Evolutionary conservation across 768 basidiomycete genomes (phyloP), one percentile per base, ranked within the genome.

Genomic region (Sistotremastrum niveocremeum): DNA sequence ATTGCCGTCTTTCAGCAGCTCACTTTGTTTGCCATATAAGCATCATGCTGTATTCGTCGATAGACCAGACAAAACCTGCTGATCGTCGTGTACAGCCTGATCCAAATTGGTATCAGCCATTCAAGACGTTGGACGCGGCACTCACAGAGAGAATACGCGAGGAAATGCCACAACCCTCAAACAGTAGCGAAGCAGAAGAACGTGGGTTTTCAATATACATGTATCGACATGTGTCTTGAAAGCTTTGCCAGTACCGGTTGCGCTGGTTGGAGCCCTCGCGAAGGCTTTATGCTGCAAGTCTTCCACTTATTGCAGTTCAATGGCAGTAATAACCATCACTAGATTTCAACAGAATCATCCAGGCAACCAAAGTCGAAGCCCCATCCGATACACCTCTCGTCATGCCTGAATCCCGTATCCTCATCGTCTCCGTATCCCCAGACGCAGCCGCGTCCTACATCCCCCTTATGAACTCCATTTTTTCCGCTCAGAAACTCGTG

Each of bases 381-480:
- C 32, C 51, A 48, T 28, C 56, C 29, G 49, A 57, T 46, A 36
- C 61, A 34, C 20, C 51, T 62, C 12, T 46, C 62, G 28, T 39
- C 57, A n/a, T 62, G 39, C 56, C 65, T 1, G 73, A 78, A 49
- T 73, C 81, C 0, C 67, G 79, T 6, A 79, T 85, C 43, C 61
- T 84, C 43, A 70, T 98, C 51, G 69, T 99, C 45, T 93, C 90
- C 37, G 90, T 95, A 46, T 94, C 93, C 7, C 87, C 88, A 10
- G 86, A 94, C 63, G 71, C 82, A 31, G 82, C 86, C 6, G 73
- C 81, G 6, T 88, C 91, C 7, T 99, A 99, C 63, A 94, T 98
- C 42, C 88, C 94, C 29, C 81, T 98, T 59, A 99, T 99, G 95
- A 98, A 98, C 60, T 82, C 91, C 45, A 98, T 98, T 42, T 99